Base-by-base conservation (phyloP, 1,139 yeast species). In the Suhomyces choctaworum region DNA sequence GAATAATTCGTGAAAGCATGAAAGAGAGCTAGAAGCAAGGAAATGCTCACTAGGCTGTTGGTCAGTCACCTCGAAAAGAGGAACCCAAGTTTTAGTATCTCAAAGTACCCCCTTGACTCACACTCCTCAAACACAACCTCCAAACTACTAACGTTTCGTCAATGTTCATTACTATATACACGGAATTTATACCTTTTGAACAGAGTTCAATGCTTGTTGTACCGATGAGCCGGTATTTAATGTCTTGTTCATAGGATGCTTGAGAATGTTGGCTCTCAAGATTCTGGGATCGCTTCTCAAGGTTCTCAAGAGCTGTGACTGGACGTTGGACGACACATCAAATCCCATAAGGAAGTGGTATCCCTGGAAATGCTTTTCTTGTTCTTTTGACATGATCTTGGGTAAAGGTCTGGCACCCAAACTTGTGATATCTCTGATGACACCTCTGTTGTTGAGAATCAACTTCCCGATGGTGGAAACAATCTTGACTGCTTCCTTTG, bases 361-460 rank as follows among this genome's bases (percentile, higher is more conserved):
- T 2, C 97, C 97, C 57, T 87, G 90, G 58, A 87, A 86, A 59
- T 90, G 95, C 46, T 80, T 75, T 58, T 89, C 96, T 57, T 90
- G 95, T 55, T 88, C 89, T 57, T 86, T 87, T 50, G 82, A 79
- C 62, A 87, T 75, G 46, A 90, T 78, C 49, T 80, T 82, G 12
- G 97, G 97, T 39, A 92, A 73, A 25, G 81, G 81, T 43, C 78
- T 76, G 32, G 82, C 76, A 1, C 97, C 97, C 62, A 89, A 65
- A 46, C 90, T 83, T 36, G 85, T 77, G 35, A 90, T 78, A 45
- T 80, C 82, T 57, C 97, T 77, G 29, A 92, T 80, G 12, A 92
- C 89, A 34, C 98, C 98, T 73, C 96, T 86, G 61, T 92, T 89
- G 45, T 82, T 78, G 43, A 92, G 76, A 28, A 92, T 78, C 55